Evolutionary conservation across 176 grass and related monocot species (phyloP), one percentile per base, ranked within the genome.

Genomic region (Secale cereale): DNA sequence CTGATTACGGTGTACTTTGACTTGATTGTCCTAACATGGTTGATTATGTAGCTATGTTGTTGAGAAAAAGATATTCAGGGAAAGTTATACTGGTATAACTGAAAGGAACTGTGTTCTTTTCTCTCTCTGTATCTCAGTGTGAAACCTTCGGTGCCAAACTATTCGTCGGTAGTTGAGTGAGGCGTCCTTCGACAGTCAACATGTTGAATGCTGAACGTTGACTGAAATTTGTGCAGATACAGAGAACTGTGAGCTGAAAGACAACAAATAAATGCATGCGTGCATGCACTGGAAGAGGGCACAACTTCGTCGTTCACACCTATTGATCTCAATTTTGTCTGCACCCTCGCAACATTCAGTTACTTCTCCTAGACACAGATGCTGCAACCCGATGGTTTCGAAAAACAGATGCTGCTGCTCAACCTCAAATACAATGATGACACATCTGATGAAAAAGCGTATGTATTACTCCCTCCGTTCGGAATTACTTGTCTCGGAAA

Each of bases 1-100:
- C 69, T 95, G 84, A 94, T 83, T 65, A 45, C 12, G 36, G 8
- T 87, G 46, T 59, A 25, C 3, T 37, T 22, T 1, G 28, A 57
- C 22, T 10, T 46, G 22, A 29, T 27, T 46, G 10, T 36, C 3
- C 65, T 83, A 74, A 74, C 66, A 83, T 15, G 26, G 28, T 43
- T 28, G 59, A 30, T n/a, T n/a, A n/a, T 33, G 29, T 57, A 25
- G 27, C 5, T 70, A 2, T 77, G 13, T 45, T 28, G 40, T 77
- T 48, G 28, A 1, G 0, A 26, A 79, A 37, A 36, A 3, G 35
- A 8, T 35, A 35, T 35, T 7, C 33, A 41, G 39, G 39, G 37
- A 40, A 40, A 40, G 9, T 7, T 36, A 36, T 37, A n/a, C n/a
- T n/a, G n/a, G n/a, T n/a, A 37, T 37, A 8, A 41, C 39, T 2